Evolutionary conservation across 345 rosid species (phyloP).

Genomic region (Durio zibethinus): DNA sequence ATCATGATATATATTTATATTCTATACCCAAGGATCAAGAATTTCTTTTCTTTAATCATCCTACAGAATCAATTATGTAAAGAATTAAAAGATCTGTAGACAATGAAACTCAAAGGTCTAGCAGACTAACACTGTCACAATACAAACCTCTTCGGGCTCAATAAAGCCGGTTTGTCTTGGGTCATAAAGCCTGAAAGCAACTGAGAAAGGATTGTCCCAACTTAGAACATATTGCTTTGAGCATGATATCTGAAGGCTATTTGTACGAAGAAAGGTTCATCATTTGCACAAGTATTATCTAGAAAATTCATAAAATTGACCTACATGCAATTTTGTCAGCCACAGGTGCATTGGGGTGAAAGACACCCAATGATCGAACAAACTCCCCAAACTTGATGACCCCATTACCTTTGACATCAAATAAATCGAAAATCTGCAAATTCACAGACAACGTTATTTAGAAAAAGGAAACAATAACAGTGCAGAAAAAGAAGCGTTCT

Average conservation of each 20-base stretch:
- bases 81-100: background rate
- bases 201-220: constrained; percentile 36
- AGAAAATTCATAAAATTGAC: constrained; percentile 5
- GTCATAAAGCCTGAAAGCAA: constrained; percentile 84
- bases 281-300: background rate
- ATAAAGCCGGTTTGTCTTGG: constrained; percentile 83
- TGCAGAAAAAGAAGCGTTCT: background rate
- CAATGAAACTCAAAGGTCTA: background rate
- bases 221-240: constrained; percentile 1
- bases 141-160: constrained; percentile 77
- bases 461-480: background rate
- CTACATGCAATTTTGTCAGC: constrained; percentile 72
- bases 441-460: background rate
- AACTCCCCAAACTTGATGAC: constrained; percentile 91
- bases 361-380: constrained; percentile 76
- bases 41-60: background rate
- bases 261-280: background rate
- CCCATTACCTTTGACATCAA: constrained; percentile 86
- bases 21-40: background rate
- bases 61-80: background rate
- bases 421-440: constrained; percentile 70
- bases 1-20: background rate
- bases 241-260: background rate
- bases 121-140: background rate
- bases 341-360: constrained; percentile 72